phyloP scores from a whole-genome alignment of 129 eudicot species.

The Daucus carota region DH1_v3.0 NC_030386.2:37811501-37812000 shows the following conservation, averaged over 20 bases:
- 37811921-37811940: neutral
- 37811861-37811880: neutral
- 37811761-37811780: neutral
- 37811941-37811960: neutral
- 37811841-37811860: neutral
- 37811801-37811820: neutral
- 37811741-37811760: neutral
- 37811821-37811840: neutral
- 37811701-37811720: too few species aligned
- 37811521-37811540: neutral
- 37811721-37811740: neutral
- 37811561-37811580: slow-evolving; percentile 25
- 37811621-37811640: slow-evolving; percentile 48
- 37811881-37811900: neutral
- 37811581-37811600: slow-evolving; percentile 44
- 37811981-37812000: neutral
- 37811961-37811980: neutral
- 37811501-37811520: neutral
- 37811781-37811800: neutral
- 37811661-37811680: slow-evolving; percentile 54
- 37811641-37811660: slow-evolving; percentile 56
- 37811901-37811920: neutral
- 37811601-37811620: slow-evolving; percentile 52
- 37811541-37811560: neutral
- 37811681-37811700: slow-evolving; percentile 23